phyloP scores from a whole-genome alignment of 306 rosid species.

The Vigna unguiculata region DNA sequence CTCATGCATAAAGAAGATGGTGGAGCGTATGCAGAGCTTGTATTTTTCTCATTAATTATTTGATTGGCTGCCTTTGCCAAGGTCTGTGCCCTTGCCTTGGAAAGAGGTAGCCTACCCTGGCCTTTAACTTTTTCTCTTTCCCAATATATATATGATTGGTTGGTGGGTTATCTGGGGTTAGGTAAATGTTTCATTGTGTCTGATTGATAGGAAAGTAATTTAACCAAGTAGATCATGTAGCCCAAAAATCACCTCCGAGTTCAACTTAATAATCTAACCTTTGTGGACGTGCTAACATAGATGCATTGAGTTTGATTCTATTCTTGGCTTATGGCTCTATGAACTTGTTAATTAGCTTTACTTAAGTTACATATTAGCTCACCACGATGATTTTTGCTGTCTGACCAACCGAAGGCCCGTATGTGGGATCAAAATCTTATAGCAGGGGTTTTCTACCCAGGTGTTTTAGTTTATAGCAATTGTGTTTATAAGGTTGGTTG shows the following conservation, averaged over 20 bases:
- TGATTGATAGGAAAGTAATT: slow-evolving; percentile 26
- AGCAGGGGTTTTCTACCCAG: background rate
- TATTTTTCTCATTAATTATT: slow-evolving; percentile 31
- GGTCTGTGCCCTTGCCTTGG: slow-evolving; percentile 33
- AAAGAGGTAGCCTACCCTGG: slow-evolving; percentile 20
- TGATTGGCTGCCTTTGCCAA: slow-evolving; percentile 27
- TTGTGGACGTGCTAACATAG: slow-evolving; percentile 11
- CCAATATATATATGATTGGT: slow-evolving; percentile 30
- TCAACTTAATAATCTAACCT: slow-evolving; percentile 24
- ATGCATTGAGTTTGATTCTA: slow-evolving; percentile 2
- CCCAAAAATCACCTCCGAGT: background rate
- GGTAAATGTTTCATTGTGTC: slow-evolving; percentile 21
- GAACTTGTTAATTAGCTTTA: background rate
- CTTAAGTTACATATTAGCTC: background rate
- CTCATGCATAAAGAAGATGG: slow-evolving; percentile 26
- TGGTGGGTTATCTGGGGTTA: slow-evolving; percentile 12
- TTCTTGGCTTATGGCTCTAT: background rate
- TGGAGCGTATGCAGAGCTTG: slow-evolving; percentile 4
- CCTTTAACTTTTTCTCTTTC: background rate
- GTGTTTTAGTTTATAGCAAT: background rate
- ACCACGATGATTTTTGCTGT: background rate
- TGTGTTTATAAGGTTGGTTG: too few relatives aligned
- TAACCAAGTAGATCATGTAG: slow-evolving; percentile 18
- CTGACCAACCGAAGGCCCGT: background rate
- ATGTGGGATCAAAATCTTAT: slow-evolving; percentile 12